Conservation (phyloP, 1,284 basidiomycete species). For the Heterobasidion occidentale region DNA sequence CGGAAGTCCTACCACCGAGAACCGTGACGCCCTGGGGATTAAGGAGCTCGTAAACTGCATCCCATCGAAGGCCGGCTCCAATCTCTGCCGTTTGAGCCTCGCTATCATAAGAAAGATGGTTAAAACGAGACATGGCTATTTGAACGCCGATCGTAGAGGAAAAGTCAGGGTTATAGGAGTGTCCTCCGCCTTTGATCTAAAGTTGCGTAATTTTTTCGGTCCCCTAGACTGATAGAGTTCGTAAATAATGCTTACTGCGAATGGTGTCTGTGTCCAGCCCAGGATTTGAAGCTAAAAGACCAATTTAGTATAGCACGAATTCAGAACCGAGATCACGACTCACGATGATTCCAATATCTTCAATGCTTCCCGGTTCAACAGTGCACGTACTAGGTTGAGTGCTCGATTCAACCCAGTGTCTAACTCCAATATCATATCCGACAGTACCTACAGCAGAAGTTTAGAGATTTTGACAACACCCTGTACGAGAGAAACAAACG, state of each 20-base stretch:
- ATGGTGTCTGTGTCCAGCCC: constrained; percentile 24
- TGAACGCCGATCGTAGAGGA: constrained; percentile 46
- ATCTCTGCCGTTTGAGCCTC: constrained; percentile 27
- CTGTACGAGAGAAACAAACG: too few species aligned
- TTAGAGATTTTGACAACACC: too few species aligned
- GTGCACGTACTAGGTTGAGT: too few species aligned
- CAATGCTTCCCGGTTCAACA: too few species aligned
- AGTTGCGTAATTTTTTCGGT: background rate
- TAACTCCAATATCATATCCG: too few species aligned
- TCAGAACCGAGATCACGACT: too few species aligned
- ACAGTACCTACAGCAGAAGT: too few species aligned
- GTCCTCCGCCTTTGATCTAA: constrained; percentile 43
- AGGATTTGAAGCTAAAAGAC: constrained; percentile 35
- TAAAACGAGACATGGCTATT: constrained; percentile 39
- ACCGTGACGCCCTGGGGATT: constrained; percentile 30
- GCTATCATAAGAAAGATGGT: constrained; percentile 26
- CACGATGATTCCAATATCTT: too few species aligned
- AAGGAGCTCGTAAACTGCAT: constrained; percentile 36
- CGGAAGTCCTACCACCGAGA: constrained; percentile 35
- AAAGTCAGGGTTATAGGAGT: constrained; percentile 37
- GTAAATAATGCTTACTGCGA: constrained; percentile 22
- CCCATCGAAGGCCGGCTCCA: constrained; percentile 43
- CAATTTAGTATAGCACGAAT: too few species aligned
- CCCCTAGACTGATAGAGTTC: background rate
- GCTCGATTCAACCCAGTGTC: too few species aligned